Percentiles rank a stretch among this genome's conserved stretches.
Conservation (phyloP, 2,329 filamentous ascomycete species). For the Microcyclospora tardicrescens region DNA sequence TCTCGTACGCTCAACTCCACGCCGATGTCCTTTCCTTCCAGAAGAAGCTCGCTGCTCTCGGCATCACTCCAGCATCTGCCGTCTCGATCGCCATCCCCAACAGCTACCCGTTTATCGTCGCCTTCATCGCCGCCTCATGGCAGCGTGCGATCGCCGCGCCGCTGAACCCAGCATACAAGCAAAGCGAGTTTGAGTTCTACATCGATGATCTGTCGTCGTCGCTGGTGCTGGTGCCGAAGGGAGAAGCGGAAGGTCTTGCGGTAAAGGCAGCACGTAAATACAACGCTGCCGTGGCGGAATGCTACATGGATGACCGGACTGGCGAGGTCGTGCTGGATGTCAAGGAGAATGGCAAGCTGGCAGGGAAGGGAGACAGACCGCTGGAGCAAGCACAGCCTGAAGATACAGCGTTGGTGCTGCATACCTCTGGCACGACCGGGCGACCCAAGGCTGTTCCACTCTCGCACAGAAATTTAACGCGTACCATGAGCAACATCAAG, state of each 20-base stretch:
- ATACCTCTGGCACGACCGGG: slow-evolving; percentile 76
- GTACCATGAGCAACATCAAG: slow-evolving; percentile 74
- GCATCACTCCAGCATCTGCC: slow-evolving; percentile 54
- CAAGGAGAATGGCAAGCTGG: slow-evolving; percentile 59
- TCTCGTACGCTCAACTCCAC: slow-evolving; percentile 56
- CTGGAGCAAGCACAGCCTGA: slow-evolving; percentile 51
- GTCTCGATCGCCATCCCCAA: slow-evolving; percentile 77
- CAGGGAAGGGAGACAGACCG: slow-evolving; percentile 34
- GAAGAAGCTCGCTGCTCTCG: slow-evolving; percentile 61
- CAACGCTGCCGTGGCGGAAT: slow-evolving; percentile 73
- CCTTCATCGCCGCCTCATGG: slow-evolving; percentile 75
- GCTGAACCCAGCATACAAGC: slow-evolving; percentile 80
- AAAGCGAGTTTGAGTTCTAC: slow-evolving; percentile 84
- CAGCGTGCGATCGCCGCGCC: slow-evolving; percentile 74
- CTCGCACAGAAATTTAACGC: slow-evolving; percentile 66
- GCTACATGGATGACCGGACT: slow-evolving; percentile 54
- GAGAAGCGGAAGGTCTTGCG: slow-evolving; percentile 52
- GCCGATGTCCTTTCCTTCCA: slow-evolving; percentile 60
- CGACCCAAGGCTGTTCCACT: slow-evolving; percentile 75
- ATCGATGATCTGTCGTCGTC: slow-evolving; percentile 76
- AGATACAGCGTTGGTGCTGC: slow-evolving; percentile 68
- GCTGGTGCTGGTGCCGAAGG: slow-evolving; percentile 61
- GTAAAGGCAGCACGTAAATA: slow-evolving; percentile 68
- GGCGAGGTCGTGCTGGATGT: slow-evolving; percentile 62
- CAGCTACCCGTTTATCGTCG: slow-evolving; percentile 77